Evolutionary conservation across 78 protist species (phyloP), one percentile per base, ranked within the genome.

Genomic region (Parvularia atlantis): DNA sequence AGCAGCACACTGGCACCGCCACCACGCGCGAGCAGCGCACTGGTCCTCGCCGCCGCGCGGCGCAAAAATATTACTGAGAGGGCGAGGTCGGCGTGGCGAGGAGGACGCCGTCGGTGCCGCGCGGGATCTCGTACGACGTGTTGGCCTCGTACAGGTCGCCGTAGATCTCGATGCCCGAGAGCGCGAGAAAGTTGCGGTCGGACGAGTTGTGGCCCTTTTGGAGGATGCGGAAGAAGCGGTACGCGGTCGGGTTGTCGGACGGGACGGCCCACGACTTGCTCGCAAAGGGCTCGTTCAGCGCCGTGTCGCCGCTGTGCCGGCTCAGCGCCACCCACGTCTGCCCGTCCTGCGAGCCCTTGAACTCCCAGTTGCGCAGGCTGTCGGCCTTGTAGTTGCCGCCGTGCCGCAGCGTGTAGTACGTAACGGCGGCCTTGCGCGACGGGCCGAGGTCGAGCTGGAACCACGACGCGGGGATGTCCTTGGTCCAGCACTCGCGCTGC

Each of bases 391-490:
- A 85, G 26, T 71, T 78, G 46, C 78, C 71, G 40, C 90, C 90
- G 76, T 85, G 90, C 71, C 85, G 68, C 30, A 85, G 75, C 1
- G 87, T 77, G 74, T 85, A 85, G 54, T 64, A 63, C 52, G 66
- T 71, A 65, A 78, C 82, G 1, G 66, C 52, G 7, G 84, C 73
- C 4, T 73, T 39, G 53, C 90, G 69, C 61, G 76, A 69, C 30
- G 54, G 58, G 6, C 90, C 90, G 16, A 85, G 30, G 61, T 85
- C 90, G 36, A 85, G 64, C 52, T 65, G 62, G 33, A 85, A 80
- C 90, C 90, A 85, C 20, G 87, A 76, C 19, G 87, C 80, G 20
- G 90, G 90, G 46, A 85, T 75, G 53, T 85, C 88, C 33, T 84
- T 76, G 30, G 90, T 85, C 90, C 90, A 85, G 66, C 84, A 64